Evolutionary conservation across 1,284 basidiomycete species (phyloP), one percentile per base, ranked within the genome.

Genomic region (Moesziomyces aphidis): DNA sequence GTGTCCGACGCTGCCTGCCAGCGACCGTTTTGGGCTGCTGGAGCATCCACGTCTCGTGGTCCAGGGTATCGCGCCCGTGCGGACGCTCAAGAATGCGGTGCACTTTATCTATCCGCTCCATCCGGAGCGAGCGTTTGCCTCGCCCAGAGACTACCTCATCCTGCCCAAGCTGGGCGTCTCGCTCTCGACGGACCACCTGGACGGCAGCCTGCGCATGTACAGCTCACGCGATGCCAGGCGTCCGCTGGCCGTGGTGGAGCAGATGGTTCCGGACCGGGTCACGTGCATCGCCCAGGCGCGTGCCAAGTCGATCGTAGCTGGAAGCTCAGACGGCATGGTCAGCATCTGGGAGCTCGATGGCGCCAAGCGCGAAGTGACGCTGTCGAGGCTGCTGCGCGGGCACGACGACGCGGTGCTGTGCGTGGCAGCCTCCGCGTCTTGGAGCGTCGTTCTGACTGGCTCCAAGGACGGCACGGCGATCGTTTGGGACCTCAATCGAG

Each of bases 401-500:
- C 17, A 89, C 88, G 42, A 89, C 88, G 54, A 88, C 93, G 86
- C 88, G 26, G 89, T 97, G 8, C 84, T 88, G 0, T 91, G 90
- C 76, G 87, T 97, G 3, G 87, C 90, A 4, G 90, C 92, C 0
- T 96, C 92, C 17, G 87, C 91, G 36, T 86, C 90, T 0, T 97
- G 94, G 94, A 93, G 92, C 2, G 81, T 95, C 22, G 89, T 91
- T 17, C 89, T 96, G 49, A 95, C 92, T 67, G 94, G 94, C 7
- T 92, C 92, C 7, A 88, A 89, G 74, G 94, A 97, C 77, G 91
- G 93, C 1, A 92, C 90, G 63, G 93, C 91, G 0, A 91, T 91
- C 17, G 77, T 97, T 8, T 98, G 95, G 95, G 95, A 97, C 83
- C 87, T 94, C 58, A 97, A 97, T 80, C 88, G 91, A 26, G 76